Evolutionary conservation across 306 rosid genomes (phyloP), one percentile per base, ranked within the genome.

Genomic region (Nissolia schottii): DNA sequence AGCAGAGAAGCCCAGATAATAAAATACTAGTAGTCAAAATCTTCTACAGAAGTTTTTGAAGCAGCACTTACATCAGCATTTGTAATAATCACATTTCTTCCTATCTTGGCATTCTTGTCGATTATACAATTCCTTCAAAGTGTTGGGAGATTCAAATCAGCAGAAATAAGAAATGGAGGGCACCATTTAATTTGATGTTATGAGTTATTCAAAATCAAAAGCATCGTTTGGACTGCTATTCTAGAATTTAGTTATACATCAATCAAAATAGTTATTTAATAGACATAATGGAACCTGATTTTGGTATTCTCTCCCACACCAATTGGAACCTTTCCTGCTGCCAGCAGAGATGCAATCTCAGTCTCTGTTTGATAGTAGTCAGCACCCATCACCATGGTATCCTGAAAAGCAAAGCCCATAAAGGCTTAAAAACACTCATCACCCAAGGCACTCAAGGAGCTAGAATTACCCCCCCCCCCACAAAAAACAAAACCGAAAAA

Each of bases 301-400:
- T 88, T 94, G 70, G 99, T 94, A 71, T 89, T 89, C 79, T 85
- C 87, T 50, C 99, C 99, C 24, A 94, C 97, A 32, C 99, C 99
- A 74, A 94, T 68, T n/a, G 99, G 99, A 81, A 91, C 94, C 79
- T 86, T 89, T 70, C 97, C 97, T 51, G 83, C 83, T 10, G 96
- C 92, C 58, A 89, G 83, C 57, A 84, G 80, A 55, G 90, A 91
- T 8, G 92, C 93, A 81, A 94, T 87, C 86, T 94, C 99, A 23
- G 87, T 20, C 59, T 94, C 99, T 0, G 99, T 94, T 82, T 94
- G 99, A 85, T 94, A 94, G 75, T 91, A 94, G 54, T 94, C 99
- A 50, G 99, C 97, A 62, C 99, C 99, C 96, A 94, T 94, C 99
- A 94, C 88, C 97, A 94, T 91, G 23, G 99, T 91, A 75, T 91